Evolutionary conservation across 73 alveolate genomes (phyloP), one percentile per base, ranked within the genome.

Genomic region (Durusdinium trenchii): DNA sequence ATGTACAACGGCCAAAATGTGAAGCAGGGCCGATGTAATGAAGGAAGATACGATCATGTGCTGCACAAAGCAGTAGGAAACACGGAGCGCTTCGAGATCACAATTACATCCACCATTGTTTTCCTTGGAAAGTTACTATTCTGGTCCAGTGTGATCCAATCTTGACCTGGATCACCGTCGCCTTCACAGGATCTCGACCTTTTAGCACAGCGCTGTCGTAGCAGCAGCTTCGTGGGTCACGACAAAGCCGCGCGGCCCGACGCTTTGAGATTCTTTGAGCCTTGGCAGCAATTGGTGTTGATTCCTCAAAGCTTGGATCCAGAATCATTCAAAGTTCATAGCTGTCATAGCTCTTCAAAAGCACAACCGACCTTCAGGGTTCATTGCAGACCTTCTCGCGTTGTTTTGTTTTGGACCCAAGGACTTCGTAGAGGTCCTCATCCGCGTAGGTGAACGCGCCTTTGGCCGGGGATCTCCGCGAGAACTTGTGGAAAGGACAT

Each of bases 221-320:
- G 23, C 42, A 85, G 78, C 54, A 85, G 54, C 94, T 85, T 52
- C 46, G 79, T 47, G 38, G 78, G 60, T 51, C 94, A 85, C 51
- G 94, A 85, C 79, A 85, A 79, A 79, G 90, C 51, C 46, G 73
- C 94, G 20, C 26, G 52, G 52, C 36, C 94, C 60, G 94, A 85
- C 18, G 94, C 94, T 32, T 52, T 85, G 78, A 85, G 94, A 42
- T 57, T 85, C n/a, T 85, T 51, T 38, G 94, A 85, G 20, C 32
- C 90, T 79, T 79, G 69, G 26, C n/a, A 38, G 84, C 50, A 32
- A 73, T n/a, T 40, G 51, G 69, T 60, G 73, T 60, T 60, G 73
- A 23, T 60, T 60, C 30, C 73, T 0, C 73, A 32, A 23, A 23
- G 69, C 3, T 60, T 60, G 12, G 69, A 57, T 57, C 23, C 23